Evolutionary conservation across 768 basidiomycete genomes (phyloP).

Genomic region (Leccinellum albellum): DNA sequence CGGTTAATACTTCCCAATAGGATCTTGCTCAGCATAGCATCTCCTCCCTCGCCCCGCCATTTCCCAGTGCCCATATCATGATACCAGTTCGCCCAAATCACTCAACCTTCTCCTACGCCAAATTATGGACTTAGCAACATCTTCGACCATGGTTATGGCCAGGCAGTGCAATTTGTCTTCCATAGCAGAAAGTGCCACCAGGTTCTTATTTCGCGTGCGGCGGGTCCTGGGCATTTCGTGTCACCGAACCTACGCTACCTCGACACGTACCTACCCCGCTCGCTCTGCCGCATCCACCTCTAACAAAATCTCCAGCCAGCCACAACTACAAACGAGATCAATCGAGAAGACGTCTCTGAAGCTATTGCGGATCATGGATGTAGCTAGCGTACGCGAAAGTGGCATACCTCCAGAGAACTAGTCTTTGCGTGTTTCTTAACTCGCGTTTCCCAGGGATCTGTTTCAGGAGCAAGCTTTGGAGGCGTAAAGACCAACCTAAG

Average conservation of each 20-base stretch:
- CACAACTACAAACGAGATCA: constrained; percentile 25
- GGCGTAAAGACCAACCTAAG: constrained; percentile 80
- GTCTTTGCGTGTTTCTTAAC: constrained; percentile 13
- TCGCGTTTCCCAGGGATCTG: constrained; percentile 27
- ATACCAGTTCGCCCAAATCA: too few species aligned
- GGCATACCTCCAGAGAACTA: constrained; percentile 14
- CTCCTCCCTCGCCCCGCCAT: too few species aligned
- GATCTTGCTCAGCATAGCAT: constrained; percentile 58
- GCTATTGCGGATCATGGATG: constrained; percentile 19
- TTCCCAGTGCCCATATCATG: too few species aligned
- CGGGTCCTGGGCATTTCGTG: neutral
- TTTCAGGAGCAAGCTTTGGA: constrained; percentile 84
- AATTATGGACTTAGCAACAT: too few species aligned
- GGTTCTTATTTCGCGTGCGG: constrained; percentile 2
- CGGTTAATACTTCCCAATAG: constrained; percentile 66
- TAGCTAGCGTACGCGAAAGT: constrained; percentile 14
- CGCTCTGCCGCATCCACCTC: constrained; percentile 21
- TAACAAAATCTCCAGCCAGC: constrained; percentile 31
- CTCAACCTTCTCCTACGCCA: too few species aligned
- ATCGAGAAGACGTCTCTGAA: constrained; percentile 17
- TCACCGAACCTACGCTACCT: constrained; percentile 15
- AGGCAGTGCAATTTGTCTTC: too few species aligned
- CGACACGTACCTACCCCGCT: constrained; percentile 25
- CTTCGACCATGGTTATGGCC: too few species aligned
- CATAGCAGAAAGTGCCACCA: constrained; percentile 8